Evolutionary conservation across 2,329 filamentous ascomycete species (phyloP), one percentile per base, ranked within the genome.

Genomic region (Curvularia sp.): DNA sequence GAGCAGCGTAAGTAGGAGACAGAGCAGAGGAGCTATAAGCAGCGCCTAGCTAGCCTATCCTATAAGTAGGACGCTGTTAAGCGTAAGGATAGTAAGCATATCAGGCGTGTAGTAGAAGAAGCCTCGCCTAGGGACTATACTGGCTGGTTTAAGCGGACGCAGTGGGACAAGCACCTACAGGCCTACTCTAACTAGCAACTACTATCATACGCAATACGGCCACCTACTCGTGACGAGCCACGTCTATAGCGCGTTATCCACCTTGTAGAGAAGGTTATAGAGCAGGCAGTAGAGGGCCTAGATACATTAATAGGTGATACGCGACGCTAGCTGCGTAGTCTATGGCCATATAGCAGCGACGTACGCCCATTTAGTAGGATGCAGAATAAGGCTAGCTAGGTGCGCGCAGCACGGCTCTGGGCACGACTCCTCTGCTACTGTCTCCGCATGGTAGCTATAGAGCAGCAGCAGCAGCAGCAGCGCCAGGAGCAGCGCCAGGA

Each of bases 141-240:
- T n/a, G 19, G 49, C 49, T 53, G 28, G 49, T 43, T 53, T 18
- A 53, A 53, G 49, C 49, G 39, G 49, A 53, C 49, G 18, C 38
- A n/a, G 9, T 53, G 28, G 39, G 28, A 53, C 12, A 18, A 53
- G 39, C 39, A 53, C 39, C 49, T 52, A 15, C 25, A 45, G 39
- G 38, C 27, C 15, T 52, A 45, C 9, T 27, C 49, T 25, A 15
- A 52, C 39, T 52, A 27, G 39, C 38, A 43, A 18, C 41, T 45
- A 15, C 41, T 53, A 13, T 43, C 41, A 7, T 53, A 53, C 50
- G 41, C 50, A 1, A 36, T 53, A 18, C 41, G 41, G 18, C 30
- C 18, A 12, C 49, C 25, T 9, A 15, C 3, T 13, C 21, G 21
- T 9, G 23, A 47, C 3, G 41, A 53, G 50, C 50, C 28, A 19